Conservation (phyloP, 2,329 filamentous ascomycete species). For the Allantophomopsis lycopodina region DNA sequence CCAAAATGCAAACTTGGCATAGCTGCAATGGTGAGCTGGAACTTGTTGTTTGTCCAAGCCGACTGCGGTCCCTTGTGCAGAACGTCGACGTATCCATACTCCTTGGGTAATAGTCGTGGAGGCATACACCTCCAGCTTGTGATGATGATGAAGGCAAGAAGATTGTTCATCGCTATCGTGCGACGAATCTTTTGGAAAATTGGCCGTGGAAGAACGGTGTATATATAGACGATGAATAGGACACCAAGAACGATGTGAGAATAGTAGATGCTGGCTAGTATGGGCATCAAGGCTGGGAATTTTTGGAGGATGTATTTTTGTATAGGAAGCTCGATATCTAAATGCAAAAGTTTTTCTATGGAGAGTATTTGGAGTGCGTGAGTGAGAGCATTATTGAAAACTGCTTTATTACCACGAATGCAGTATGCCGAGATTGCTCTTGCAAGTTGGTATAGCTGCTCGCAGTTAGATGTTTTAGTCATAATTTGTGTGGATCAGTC, state of each 20-base stretch:
- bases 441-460: too few species aligned
- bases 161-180: slow-evolving; percentile 31
- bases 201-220: slow-evolving; percentile 26
- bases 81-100: slow-evolving; percentile 32
- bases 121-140: slow-evolving; percentile 32
- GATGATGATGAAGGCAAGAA: slow-evolving; percentile 31
- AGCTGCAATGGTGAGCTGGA: slow-evolving; percentile 31
- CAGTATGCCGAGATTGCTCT: too few species aligned
- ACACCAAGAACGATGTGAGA: slow-evolving; percentile 30
- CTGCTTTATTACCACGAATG: too few species aligned
- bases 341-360: too few species aligned
- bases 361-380: too few species aligned
- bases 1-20: slow-evolving; percentile 35
- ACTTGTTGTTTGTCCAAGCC: slow-evolving; percentile 29
- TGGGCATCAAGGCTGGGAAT: slow-evolving; percentile 21
- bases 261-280: slow-evolving; percentile 28
- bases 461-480: too few species aligned
- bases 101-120: slow-evolving; percentile 28
- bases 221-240: slow-evolving; percentile 31
- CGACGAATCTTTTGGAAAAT: slow-evolving; percentile 28
- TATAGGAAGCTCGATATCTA: too few species aligned
- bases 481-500: too few species aligned
- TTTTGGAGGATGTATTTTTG: slow-evolving; percentile 25
- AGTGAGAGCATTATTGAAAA: too few species aligned
- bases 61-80: slow-evolving; percentile 20